A percentile compares a stretch with the other conserved stretches of the same genome.
Conservation (phyloP, 495 filamentous ascomycete genomes). For the Eremomyces bilateralis region DNA sequence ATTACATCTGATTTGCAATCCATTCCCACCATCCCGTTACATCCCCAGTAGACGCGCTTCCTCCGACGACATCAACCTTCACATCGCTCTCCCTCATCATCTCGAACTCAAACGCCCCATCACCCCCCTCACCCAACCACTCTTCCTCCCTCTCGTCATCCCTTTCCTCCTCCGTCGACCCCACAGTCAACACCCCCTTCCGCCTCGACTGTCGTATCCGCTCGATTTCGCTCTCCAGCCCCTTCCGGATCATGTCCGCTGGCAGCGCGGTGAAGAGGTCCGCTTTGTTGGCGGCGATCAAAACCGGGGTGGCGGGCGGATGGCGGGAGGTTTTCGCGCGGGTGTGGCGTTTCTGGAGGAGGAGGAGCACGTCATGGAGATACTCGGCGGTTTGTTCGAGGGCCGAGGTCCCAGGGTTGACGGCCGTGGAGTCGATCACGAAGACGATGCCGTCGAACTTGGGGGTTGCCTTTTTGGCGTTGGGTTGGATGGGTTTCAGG, state of each 20-base stretch:
- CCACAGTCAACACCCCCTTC: slow-evolving; percentile 61
- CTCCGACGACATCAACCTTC: slow-evolving; percentile 55
- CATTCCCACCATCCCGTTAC: slow-evolving; percentile 75
- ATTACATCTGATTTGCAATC: slow-evolving; percentile 30
- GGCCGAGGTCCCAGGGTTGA: slow-evolving; percentile 29
- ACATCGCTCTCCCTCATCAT: slow-evolving; percentile 68
- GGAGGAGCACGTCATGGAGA: slow-evolving; percentile 63
- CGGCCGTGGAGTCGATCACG: slow-evolving; percentile 61
- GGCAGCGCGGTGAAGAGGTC: slow-evolving; percentile 90
- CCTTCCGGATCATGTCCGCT: slow-evolving; percentile 47
- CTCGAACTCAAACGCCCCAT: slow-evolving; percentile 54
- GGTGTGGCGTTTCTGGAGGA: slow-evolving; percentile 55
- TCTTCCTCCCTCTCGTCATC: slow-evolving; percentile 60
- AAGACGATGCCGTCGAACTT: slow-evolving; percentile 50
- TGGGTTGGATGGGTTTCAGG: slow-evolving; percentile 19
- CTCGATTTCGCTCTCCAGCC: slow-evolving; percentile 63
- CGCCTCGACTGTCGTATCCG: slow-evolving; percentile 54
- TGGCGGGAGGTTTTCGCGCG: slow-evolving; percentile 32
- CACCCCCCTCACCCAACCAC: slow-evolving; percentile 60
- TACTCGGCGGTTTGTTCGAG: slow-evolving; percentile 49
- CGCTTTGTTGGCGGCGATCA: slow-evolving; percentile 83
- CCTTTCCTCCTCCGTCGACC: slow-evolving; percentile 27
- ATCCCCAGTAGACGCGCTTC: slow-evolving; percentile 45
- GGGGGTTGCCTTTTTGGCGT: background rate
- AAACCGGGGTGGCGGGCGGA: slow-evolving; percentile 41